A percentile compares a stretch with the other conserved stretches of the same genome.
These are phyloP conservation scores for Conringia planisiliqua DNA, from an alignment of 345 rosid species.

Conservation along the genomic window DNA sequence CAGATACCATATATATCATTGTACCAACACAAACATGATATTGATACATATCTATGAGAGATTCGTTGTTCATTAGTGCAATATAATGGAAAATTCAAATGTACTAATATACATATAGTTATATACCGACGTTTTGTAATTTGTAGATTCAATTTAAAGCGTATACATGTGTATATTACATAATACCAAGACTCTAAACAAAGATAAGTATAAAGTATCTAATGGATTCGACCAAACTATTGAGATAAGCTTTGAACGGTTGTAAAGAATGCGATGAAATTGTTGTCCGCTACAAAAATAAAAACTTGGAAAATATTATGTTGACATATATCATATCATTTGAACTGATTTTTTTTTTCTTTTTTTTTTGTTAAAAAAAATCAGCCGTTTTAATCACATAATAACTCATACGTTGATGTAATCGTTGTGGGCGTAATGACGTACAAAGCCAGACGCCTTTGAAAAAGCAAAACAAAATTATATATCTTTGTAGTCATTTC, in stretches of 20 bases:
- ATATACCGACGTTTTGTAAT: not conserved
- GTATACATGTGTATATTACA: not conserved
- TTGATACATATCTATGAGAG: not conserved
- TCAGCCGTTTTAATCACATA: not conserved
- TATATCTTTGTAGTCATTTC: not conserved
- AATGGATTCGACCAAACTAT: not conserved
- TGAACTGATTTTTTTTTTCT: not conserved
- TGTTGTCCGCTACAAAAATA: not conserved
- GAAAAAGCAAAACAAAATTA: not conserved
- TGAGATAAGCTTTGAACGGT: not conserved
- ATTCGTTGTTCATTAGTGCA: not conserved
- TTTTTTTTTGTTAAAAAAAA: not conserved
- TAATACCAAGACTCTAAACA: not conserved
- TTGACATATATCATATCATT: not conserved
- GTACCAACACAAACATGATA: not conserved
- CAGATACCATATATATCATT: conserved; percentile 21
- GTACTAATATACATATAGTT: too few relatives aligned
- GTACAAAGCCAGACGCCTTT: not conserved
- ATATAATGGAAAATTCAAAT: not conserved
- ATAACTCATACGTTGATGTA: not conserved
- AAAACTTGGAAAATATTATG: not conserved
- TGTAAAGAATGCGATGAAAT: not conserved
- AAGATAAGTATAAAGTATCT: not conserved
- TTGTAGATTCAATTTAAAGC: not conserved
- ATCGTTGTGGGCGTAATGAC: conserved; percentile 14